Base-by-base conservation (phyloP, 2,329 filamentous ascomycete species). In the Aspergillus pseudoterreus region DNA sequence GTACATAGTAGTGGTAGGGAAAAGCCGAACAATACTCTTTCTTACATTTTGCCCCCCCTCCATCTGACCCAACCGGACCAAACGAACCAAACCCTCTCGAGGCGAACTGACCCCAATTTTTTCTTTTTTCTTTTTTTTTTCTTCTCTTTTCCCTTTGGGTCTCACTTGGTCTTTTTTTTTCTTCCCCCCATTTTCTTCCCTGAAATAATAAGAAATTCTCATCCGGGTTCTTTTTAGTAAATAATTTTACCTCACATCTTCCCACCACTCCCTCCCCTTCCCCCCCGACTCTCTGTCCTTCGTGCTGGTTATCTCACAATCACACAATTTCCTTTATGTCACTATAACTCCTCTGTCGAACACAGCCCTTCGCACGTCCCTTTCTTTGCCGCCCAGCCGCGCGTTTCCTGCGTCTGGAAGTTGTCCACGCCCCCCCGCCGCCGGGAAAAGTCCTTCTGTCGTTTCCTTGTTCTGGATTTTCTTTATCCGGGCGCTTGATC, bases 191-290 rank as follows among this genome's bases (percentile, higher is more conserved):
- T 27, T 46, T 30, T 32, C 45, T 32, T 46, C 33, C 38, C 42
- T 53, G 39, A 42, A 42, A 42, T 52, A 51, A 51, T 57, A 59
- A 59, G 57, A 59, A 60, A 17, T 22, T 42, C 39, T 42, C 57
- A 60, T 58, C 60, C 56, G 55, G 35, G 61, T 65, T 66, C 62
- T 57, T 60, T 62, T 72, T 72, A 71, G 65, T 66, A 65, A 72
- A 72, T 70, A 59, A 61, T 62, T 70, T 72, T 71, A 72, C 68
- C 66, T 69, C 68, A 68, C 63, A 61, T 57, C 63, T 66, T 66
- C 55, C 54, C 55, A 47, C 49, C 50, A 42, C 47, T 49, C 45
- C 49, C 49, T 50, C 49, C 48, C 51, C 51, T 51, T 54, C 55
- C 58, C 50, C 57, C 54, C 52, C 52, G 57, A 17, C 51, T 57